phyloP scores from a whole-genome alignment of 164 flowering plant genomes.

The Vitis rotundifolia region DNA sequence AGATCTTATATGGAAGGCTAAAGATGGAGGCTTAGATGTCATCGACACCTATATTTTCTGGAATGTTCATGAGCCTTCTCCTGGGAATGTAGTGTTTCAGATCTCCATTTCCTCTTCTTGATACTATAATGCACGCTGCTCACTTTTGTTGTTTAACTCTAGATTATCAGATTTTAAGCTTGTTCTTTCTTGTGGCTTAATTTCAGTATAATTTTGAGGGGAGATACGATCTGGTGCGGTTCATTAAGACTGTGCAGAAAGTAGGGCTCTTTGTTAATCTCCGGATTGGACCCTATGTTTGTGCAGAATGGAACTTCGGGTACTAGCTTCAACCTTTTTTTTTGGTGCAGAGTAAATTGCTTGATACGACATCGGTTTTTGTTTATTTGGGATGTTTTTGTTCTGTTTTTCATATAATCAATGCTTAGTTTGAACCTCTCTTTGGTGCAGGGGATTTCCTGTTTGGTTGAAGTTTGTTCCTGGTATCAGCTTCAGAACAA shows the following conservation, averaged over 20 bases:
- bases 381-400: too few species aligned
- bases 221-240: conserved; percentile 47
- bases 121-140: not conserved
- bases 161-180: not conserved
- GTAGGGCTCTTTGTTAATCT: conserved; percentile 45
- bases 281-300: conserved; percentile 59
- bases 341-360: too few species aligned
- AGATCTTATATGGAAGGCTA: conserved; percentile 3
- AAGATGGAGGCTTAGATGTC: not conserved
- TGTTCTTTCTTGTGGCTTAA: not conserved
- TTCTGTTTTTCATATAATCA: too few species aligned
- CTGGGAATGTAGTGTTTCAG: not conserved
- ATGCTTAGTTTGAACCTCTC: too few species aligned
- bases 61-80: conserved; percentile 3
- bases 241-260: conserved; percentile 41
- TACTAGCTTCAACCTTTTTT: conserved; percentile 4
- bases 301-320: conserved; percentile 58
- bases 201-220: conserved; percentile 53
- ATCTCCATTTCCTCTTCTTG: not conserved
- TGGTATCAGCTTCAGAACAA: conserved; percentile 5
- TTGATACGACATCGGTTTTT: too few species aligned
- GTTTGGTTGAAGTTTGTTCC: conserved; percentile 10
- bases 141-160: too few species aligned
- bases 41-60: too few species aligned
- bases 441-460: conserved; percentile 1